Conservation (phyloP, 306 rosid species). For the Castanopsis chinensis region DNA sequence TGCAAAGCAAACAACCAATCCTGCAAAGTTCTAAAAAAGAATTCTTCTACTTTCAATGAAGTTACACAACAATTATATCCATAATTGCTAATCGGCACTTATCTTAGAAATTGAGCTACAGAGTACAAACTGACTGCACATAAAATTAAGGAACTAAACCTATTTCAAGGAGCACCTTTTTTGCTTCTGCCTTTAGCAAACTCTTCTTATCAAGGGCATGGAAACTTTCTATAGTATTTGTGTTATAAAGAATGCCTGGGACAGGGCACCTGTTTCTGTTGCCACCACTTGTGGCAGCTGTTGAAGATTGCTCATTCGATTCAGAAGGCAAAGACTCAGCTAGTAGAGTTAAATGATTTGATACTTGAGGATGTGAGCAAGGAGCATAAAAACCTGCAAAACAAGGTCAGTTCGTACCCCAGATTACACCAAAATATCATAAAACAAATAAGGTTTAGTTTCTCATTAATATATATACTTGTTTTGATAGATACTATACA, state of each 20-base stretch:
- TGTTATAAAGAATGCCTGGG: conserved; percentile 78
- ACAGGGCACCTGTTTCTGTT: conserved; percentile 78
- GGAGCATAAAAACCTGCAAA: conserved; percentile 86
- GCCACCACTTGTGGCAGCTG: conserved; percentile 43
- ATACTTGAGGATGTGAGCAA: conserved; percentile 79
- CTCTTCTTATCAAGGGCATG: conserved; percentile 62
- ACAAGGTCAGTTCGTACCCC: conserved; percentile 12
- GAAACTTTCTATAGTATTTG: conserved; percentile 80
- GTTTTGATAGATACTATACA: too few species aligned
- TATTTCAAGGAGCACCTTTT: conserved; percentile 46
- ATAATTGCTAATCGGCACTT: neutral
- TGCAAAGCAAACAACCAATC: too few species aligned
- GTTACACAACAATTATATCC: neutral
- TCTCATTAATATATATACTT: too few species aligned
- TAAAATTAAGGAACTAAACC: neutral
- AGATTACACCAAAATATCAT: neutral
- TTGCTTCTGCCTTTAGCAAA: conserved; percentile 69
- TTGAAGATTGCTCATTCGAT: conserved; percentile 41
- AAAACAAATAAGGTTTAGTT: neutral
- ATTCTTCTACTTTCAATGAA: neutral
- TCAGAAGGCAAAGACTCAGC: conserved; percentile 83
- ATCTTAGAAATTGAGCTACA: neutral
- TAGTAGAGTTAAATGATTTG: conserved; percentile 72
- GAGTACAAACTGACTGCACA: neutral
- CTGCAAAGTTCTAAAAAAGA: too few species aligned